phyloP scores from a whole-genome alignment of 2,329 filamentous ascomycete genomes.

The Arachnomyces sp. region DNA sequence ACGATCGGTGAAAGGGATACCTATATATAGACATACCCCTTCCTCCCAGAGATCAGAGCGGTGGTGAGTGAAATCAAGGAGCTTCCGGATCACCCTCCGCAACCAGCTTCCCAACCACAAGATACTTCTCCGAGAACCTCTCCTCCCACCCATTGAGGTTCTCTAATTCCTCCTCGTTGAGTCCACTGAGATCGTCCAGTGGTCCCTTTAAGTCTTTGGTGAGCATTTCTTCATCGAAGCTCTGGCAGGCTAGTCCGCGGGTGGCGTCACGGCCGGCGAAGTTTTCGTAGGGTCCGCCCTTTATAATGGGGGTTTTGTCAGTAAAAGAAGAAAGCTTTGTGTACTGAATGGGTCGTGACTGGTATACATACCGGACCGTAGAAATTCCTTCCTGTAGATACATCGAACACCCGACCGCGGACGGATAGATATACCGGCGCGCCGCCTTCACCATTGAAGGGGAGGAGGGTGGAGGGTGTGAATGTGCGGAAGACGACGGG shows the following conservation, averaged over 20 bases:
- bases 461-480: constrained; percentile 73
- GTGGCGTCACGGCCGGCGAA: constrained; percentile 91
- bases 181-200: constrained; percentile 65
- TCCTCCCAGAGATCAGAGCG: too few relatives aligned
- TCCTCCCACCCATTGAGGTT: constrained; percentile 88
- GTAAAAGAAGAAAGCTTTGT: neutral
- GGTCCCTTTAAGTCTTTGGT: constrained; percentile 82
- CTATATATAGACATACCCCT: too few relatives aligned
- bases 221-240: constrained; percentile 92
- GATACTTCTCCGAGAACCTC: constrained; percentile 85
- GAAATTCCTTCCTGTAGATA: constrained; percentile 78
- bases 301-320: neutral
- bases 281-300: constrained; percentile 86
- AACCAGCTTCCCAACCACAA: constrained; percentile 85
- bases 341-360: neutral
- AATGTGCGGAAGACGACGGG: constrained; percentile 83
- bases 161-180: constrained; percentile 70
- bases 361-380: constrained; percentile 62
- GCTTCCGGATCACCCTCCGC: constrained; percentile 48
- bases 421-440: constrained; percentile 84
- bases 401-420: constrained; percentile 84
- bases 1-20: too few relatives aligned
- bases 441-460: constrained; percentile 69
- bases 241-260: constrained; percentile 78
- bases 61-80: too few relatives aligned